Evolutionary conservation across 352 stramenopile genomes (phyloP), one percentile per base, ranked within the genome.

Genomic region (Blastocystis sp.): DNA sequence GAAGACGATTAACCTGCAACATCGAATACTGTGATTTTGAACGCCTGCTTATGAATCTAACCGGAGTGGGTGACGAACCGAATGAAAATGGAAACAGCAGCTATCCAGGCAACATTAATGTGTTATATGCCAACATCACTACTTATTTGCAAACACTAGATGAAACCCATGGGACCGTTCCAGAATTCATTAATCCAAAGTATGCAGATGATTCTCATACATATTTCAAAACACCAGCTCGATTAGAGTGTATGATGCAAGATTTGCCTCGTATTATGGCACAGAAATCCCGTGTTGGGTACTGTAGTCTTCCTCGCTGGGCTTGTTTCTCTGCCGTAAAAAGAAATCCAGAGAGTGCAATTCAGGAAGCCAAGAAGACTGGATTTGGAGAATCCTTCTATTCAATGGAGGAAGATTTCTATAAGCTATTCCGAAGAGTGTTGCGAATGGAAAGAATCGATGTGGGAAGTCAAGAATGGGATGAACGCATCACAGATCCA

Each of bases 181-280:
- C 92, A 37, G 94, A 97, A 88, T 97, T 97, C 89, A 93, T 97
- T 27, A 97, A 97, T 89, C 93, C 94, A 43, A 97, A 97, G 88
- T 77, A 56, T 29, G 65, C 43, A 19, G 65, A 77, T 29, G 65
- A 42, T 16, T 52, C 65, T 32, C 35, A 51, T 16, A 42, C 32
- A 21, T 97, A 95, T 81, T 97, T 97, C 89, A 96, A 95, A 89
- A 96, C 95, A 80, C 93, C 93, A 11, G 95, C 93, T n/a, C 90
- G 94, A 32, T 88, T 97, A 27, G 93, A 97, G 90, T 97, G 94
- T 88, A 97, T 97, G 94, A 97, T 97, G 94, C 94, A 97, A 90
- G 93, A 97, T 87, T 94, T 95, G 88, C 93, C 93, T 0, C 95
- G 93, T 88, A 65, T 95, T 67, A 92, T 90, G 43, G 7, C 65